Conservation (phyloP, 352 stramenopile genomes). For the Phytophthora citrophthora region DNA sequence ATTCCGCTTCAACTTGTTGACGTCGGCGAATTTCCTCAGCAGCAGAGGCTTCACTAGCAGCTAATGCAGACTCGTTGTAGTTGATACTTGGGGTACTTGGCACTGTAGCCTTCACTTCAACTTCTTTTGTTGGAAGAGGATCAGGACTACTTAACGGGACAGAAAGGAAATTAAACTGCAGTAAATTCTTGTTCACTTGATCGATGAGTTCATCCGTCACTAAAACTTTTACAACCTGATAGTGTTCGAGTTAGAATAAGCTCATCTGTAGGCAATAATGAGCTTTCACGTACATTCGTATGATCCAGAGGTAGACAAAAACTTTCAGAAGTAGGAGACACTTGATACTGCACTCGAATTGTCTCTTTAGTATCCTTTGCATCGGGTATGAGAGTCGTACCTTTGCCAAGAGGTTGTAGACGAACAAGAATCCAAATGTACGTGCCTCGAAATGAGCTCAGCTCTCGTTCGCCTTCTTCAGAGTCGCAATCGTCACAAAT, state of each 20-base stretch:
- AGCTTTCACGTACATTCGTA: conserved; percentile 48
- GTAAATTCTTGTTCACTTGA: conserved; percentile 40
- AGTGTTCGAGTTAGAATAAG: not conserved
- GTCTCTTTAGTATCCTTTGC: not conserved
- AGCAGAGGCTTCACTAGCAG: conserved; percentile 30
- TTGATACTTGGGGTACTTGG: conserved; percentile 1
- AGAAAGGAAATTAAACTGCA: conserved; percentile 57
- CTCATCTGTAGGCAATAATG: not conserved
- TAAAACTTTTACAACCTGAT: conserved; percentile 54
- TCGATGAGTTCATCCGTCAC: conserved; percentile 62
- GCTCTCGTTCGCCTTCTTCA: conserved; percentile 5
- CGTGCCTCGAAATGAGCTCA: conserved; percentile 33
- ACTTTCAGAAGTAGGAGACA: conserved; percentile 56
- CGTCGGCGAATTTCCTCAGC: conserved; percentile 28
- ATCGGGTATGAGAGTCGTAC: conserved; percentile 1
- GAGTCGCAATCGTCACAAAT: conserved; percentile 4
- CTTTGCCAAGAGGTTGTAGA: conserved; percentile 36
- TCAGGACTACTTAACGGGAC: conserved; percentile 3
- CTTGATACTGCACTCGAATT: conserved; percentile 62
- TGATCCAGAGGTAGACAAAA: conserved; percentile 59
- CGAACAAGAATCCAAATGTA: conserved; percentile 62
- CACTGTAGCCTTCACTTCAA: conserved; percentile 2
- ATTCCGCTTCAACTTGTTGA: conserved; percentile 27
- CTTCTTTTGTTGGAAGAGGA: not conserved
- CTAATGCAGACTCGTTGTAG: conserved; percentile 27